Conservation (phyloP, 2,329 filamentous ascomycete species). For the Colletotrichum cordylinicola region DNA sequence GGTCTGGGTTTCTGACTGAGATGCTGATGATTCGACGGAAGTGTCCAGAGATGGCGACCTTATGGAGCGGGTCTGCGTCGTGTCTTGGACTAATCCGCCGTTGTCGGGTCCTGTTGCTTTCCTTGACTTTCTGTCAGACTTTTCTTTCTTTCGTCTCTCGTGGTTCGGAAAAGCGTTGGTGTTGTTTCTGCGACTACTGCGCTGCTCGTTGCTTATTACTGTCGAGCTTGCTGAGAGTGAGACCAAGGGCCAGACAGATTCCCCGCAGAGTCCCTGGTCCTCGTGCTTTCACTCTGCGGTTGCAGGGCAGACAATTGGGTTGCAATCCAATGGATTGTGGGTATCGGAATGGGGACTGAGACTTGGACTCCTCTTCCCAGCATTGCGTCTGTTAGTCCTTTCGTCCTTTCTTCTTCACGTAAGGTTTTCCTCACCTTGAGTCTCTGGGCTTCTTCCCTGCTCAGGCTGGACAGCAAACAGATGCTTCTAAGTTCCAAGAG, state of each 20-base stretch:
- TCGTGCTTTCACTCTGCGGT: neutral
- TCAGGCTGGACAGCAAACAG: neutral
- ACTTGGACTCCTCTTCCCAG: neutral
- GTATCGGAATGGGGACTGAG: neutral
- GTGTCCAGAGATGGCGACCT: neutral
- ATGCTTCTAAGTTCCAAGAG: neutral
- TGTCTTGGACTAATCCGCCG: neutral
- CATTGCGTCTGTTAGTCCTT: neutral
- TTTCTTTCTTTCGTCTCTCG: neutral
- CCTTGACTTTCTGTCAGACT: neutral
- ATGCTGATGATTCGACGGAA: neutral
- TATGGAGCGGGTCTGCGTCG: neutral
- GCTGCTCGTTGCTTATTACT: slow-evolving; percentile 1
- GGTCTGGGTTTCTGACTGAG: neutral
- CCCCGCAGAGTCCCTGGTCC: neutral
- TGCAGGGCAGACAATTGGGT: neutral
- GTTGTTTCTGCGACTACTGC: neutral
- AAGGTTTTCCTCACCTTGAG: slow-evolving; percentile 8
- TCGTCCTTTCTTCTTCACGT: neutral
- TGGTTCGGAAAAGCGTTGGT: neutral
- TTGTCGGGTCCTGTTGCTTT: neutral
- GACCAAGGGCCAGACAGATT: neutral
- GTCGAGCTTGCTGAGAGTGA: neutral
- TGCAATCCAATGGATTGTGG: neutral
- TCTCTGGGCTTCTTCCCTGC: neutral